Base-by-base conservation (phyloP, 2,329 filamentous ascomycete genomes). In the Pseudopithomyces chartarum region DNA sequence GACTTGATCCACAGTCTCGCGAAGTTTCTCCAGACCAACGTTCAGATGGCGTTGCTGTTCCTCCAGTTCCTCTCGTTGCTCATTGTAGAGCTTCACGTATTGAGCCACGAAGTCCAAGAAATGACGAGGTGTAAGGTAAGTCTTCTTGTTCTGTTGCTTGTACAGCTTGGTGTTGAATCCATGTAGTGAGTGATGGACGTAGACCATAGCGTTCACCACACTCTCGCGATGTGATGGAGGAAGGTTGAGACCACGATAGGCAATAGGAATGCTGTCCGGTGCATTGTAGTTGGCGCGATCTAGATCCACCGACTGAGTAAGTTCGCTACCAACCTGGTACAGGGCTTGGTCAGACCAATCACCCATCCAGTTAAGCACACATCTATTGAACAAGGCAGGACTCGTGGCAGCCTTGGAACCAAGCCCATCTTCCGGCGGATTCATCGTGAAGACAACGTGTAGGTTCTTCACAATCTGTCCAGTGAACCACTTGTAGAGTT, bases 401-500 rank as follows among this genome's bases (percentile, higher is more conserved):
- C 92, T 97, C 2, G 96, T 99, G 26, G 95, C 96, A 55, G 95
- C 95, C 81, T 97, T 98, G 32, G 92, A 97, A 1, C 91, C 95
- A 8, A 99, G 81, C 0, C 95, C 94, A 66, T 95, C 95, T 72
- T 97, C 92, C 0, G 95, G 96, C 13, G 95, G 95, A 76, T 99
- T 99, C 95, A 99, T 99, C 2, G 95, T 99, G 76, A 99, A 99
- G 20, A 99, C 95, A 46, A 99, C 95, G 70, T 99, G 95, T 39
- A 99, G 81, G 72, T 99, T 99, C 82, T 97, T 97, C 74, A 99
- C 91, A 69, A 99, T 98, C 76, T 99, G 95, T 69, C 96, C 91
- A 0, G 96, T 99, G 80, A 99, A 99, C 95, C 95, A 99, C 80
- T 98, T 98, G 84, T 99, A 99, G n/a, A 99, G 83, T 77, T 99